phyloP scores from a whole-genome alignment of 2,329 filamentous ascomycete genomes.

The Pseudogymnoascus sp. region DNA sequence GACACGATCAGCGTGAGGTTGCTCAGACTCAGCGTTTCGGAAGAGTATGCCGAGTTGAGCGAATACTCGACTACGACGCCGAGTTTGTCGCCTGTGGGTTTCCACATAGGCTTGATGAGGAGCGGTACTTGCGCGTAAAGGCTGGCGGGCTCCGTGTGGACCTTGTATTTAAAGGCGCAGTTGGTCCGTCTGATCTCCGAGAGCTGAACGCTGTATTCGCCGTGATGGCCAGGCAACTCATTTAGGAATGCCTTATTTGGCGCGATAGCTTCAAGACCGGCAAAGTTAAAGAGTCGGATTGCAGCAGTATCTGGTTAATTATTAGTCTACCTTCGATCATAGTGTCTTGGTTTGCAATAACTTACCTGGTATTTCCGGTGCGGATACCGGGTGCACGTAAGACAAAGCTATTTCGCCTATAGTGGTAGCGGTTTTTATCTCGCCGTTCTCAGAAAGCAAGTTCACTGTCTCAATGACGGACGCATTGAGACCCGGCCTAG shows the following conservation, averaged over 20 bases:
- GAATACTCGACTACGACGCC: slow-evolving; percentile 78
- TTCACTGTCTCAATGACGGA: slow-evolving; percentile 91
- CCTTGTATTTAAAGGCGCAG: slow-evolving; percentile 85
- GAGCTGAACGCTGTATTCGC: slow-evolving; percentile 72
- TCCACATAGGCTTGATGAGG: slow-evolving; percentile 60
- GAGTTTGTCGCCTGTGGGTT: slow-evolving; percentile 74
- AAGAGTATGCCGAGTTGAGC: slow-evolving; percentile 54
- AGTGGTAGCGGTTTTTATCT: slow-evolving; percentile 62
- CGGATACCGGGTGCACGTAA: slow-evolving; percentile 34
- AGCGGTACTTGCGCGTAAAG: slow-evolving; percentile 49
- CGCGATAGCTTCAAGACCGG: slow-evolving; percentile 80
- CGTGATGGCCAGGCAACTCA: slow-evolving; percentile 56
- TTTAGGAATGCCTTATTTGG: slow-evolving; percentile 88
- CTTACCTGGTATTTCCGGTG: slow-evolving; percentile 37
- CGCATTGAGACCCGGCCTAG: slow-evolving; percentile 69
- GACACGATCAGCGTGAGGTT: slow-evolving; percentile 68
- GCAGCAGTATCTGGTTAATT: slow-evolving; percentile 44
- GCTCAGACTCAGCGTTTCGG: slow-evolving; percentile 48
- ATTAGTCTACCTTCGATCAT: slow-evolving; percentile 16
- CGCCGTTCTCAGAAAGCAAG: slow-evolving; percentile 68
- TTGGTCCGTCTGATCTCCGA: slow-evolving; percentile 62
- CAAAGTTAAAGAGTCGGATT: slow-evolving; percentile 81
- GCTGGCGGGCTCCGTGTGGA: slow-evolving; percentile 58
- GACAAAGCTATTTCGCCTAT: slow-evolving; percentile 83
- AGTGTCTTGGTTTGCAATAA: slow-evolving; percentile 13